A percentile compares a stretch with the other conserved stretches of the same genome.
Conservation (phyloP, 2,329 filamentous ascomycete species). For the Sporothrix phasma region DNA sequence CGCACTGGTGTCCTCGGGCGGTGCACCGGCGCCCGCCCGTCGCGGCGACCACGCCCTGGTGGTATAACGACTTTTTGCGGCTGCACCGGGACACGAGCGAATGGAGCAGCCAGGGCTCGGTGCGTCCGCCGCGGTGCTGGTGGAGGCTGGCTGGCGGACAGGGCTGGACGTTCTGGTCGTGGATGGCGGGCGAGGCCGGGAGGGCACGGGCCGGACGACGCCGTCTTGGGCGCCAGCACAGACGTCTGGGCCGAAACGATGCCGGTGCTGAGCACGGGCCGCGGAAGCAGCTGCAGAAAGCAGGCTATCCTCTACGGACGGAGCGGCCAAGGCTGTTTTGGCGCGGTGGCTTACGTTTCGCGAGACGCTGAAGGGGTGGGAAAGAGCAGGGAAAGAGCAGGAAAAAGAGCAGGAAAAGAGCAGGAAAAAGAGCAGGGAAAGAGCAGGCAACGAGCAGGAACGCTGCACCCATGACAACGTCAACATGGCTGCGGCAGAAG, state of each 20-base stretch:
- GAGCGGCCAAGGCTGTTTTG: conserved; percentile 42
- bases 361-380: not conserved
- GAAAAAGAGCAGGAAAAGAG: not conserved
- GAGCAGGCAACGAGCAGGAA: too few relatives aligned
- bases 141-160: conserved; percentile 47
- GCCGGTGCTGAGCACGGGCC: conserved; percentile 35
- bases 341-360: conserved; percentile 55
- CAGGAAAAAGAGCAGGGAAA: too few relatives aligned
- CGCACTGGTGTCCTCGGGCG: not conserved
- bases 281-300: conserved; percentile 16
- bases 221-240: too few relatives aligned
- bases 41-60: conserved; percentile 32
- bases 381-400: not conserved
- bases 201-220: conserved; percentile 29
- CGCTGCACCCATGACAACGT: too few relatives aligned
- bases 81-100: conserved; percentile 59
- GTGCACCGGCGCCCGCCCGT: not conserved
- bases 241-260: conserved; percentile 28
- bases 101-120: conserved; percentile 68
- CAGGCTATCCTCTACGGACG: conserved; percentile 13
- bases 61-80: conserved; percentile 54
- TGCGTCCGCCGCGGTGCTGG: conserved; percentile 49
- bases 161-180: conserved; percentile 37
- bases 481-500: too few relatives aligned
- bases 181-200: conserved; percentile 32